Evolutionary conservation across 2,329 filamentous ascomycete genomes (phyloP).

Genomic region (Ophiocordyceps camponoti-saundersi): DNA sequence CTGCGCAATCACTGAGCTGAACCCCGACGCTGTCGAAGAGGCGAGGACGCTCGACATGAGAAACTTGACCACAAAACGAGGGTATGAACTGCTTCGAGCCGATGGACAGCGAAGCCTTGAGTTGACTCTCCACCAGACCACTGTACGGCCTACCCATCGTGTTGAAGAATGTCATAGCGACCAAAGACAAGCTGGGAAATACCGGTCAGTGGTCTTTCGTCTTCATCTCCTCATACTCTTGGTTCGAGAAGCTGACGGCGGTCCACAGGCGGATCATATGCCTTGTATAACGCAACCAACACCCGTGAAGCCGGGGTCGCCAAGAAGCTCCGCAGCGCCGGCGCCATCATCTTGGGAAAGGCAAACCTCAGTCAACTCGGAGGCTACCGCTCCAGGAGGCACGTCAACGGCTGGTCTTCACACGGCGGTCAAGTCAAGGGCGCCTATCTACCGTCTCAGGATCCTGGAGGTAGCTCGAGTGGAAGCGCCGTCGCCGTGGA

Average conservation of each 20-base stretch:
- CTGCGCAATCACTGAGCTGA: constrained; percentile 16
- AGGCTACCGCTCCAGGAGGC: constrained; percentile 26
- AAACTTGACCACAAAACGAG: constrained; percentile 9
- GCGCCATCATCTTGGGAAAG: constrained; percentile 47
- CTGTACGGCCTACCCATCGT: constrained; percentile 47
- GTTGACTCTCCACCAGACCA: constrained; percentile 12
- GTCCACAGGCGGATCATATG: constrained; percentile 32
- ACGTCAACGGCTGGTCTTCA: constrained; percentile 37
- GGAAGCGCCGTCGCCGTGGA: constrained; percentile 43
- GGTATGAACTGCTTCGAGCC: neutral
- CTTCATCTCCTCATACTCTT: neutral
- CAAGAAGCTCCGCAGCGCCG: constrained; percentile 38
- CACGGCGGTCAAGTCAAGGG: constrained; percentile 43
- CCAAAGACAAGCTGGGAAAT: constrained; percentile 41
- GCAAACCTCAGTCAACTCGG: constrained; percentile 47
- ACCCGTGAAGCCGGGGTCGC: constrained; percentile 39
- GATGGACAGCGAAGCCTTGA: neutral
- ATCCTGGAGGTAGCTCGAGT: constrained; percentile 42
- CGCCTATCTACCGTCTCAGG: constrained; percentile 42
- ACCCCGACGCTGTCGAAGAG: constrained; percentile 16
- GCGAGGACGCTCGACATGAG: constrained; percentile 14
- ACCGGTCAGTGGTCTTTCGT: constrained; percentile 10
- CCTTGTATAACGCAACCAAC: constrained; percentile 36
- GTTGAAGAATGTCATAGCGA: constrained; percentile 50
- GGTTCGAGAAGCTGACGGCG: too few species aligned